Conservation (phyloP, 208 protist species). For the Crithidia sp. region DNA sequence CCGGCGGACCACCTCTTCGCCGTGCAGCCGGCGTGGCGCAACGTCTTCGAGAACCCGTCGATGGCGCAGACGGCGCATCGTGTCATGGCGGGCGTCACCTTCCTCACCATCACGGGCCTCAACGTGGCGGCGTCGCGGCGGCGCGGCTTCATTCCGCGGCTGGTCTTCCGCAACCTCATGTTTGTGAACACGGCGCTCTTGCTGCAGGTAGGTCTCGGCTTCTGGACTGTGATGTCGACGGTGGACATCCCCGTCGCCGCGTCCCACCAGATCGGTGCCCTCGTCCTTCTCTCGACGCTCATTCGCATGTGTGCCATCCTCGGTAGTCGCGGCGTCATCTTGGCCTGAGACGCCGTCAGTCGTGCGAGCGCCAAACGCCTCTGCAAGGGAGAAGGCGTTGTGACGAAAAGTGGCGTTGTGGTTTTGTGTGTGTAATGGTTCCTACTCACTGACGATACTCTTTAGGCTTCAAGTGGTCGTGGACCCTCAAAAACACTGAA, state of each 20-base stretch:
- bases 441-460: no score
- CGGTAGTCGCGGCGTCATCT: constrained; percentile 57
- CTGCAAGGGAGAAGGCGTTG: no score
- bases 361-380: no score
- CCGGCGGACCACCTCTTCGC: constrained; percentile 70
- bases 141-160: constrained; percentile 44
- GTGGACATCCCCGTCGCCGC: constrained; percentile 92
- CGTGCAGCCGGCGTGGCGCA: constrained; percentile 76
- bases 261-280: constrained; percentile 84
- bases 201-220: constrained; percentile 90
- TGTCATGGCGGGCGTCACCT: constrained; percentile 64
- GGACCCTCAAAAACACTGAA: constrained; percentile 3
- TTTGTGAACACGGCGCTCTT: constrained; percentile 66
- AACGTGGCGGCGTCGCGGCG: constrained; percentile 55
- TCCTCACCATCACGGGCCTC: constrained; percentile 49
- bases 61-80: constrained; percentile 83
- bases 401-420: not conserved
- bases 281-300: constrained; percentile 80
- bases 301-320: constrained; percentile 80
- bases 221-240: constrained; percentile 92
- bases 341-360: constrained; percentile 23
- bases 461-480: not conserved
- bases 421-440: not conserved
- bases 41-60: constrained; percentile 86
- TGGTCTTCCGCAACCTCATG: constrained; percentile 54